Evolutionary conservation across 2,329 filamentous ascomycete species (phyloP).

Genomic region (Fusarium pseudonygamai): DNA sequence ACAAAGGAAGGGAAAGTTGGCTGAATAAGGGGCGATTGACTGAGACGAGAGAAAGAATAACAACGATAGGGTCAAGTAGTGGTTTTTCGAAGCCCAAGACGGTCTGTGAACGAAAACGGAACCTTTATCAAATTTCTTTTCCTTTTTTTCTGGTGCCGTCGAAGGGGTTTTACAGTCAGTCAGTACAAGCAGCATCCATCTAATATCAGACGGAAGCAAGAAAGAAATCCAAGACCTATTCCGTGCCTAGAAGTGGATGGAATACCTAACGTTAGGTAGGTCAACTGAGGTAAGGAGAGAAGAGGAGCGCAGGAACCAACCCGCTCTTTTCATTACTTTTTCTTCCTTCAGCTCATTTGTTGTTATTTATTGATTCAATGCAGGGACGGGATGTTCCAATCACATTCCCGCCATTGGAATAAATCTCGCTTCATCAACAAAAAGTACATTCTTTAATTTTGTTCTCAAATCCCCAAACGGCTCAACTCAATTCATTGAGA

Average conservation of each 20-base stretch:
- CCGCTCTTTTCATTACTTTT: background rate
- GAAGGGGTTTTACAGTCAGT: background rate
- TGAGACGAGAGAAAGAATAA: background rate
- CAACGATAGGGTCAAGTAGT: background rate
- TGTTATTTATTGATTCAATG: background rate
- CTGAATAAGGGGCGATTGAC: background rate
- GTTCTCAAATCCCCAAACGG: background rate
- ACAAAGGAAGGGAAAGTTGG: background rate
- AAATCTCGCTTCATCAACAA: background rate
- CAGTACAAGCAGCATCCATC: background rate
- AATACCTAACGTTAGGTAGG: background rate
- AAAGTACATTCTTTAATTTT: background rate
- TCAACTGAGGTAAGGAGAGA: background rate
- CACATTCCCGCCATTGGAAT: background rate
- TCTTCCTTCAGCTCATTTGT: background rate
- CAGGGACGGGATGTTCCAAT: background rate
- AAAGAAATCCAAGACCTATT: background rate
- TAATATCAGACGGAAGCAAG: background rate
- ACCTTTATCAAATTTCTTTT: background rate
- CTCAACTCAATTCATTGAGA: background rate
- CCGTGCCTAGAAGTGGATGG: background rate
- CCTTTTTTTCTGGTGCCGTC: slow-evolving; percentile 2
- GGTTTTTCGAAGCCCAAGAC: slow-evolving; percentile 8
- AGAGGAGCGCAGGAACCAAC: background rate
- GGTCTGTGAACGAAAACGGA: background rate